Evolutionary conservation across 1,284 basidiomycete species (phyloP).

Genomic region (Cutaneotrichosporon spelunceum): DNA sequence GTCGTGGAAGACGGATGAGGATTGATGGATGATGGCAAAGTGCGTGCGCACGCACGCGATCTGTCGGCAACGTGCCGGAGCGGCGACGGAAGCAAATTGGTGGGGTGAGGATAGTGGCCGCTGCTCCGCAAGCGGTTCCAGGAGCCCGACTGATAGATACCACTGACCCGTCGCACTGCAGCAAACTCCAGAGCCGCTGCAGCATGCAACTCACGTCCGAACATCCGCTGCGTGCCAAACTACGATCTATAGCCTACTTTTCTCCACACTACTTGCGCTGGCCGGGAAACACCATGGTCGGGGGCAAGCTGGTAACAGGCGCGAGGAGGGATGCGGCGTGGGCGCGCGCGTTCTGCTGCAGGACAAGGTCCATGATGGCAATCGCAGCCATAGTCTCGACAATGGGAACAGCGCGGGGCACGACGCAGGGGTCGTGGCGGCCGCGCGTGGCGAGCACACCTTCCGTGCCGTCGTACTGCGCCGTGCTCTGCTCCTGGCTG

Average conservation of each 20-base stretch:
- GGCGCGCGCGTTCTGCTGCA: slow-evolving; percentile 78
- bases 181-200: too few species aligned
- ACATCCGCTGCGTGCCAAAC: neutral
- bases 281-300: slow-evolving; percentile 60
- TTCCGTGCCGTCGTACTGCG: slow-evolving; percentile 83
- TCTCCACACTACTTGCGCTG: slow-evolving; percentile 29
- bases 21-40: too few species aligned
- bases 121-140: neutral
- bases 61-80: neutral
- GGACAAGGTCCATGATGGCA: slow-evolving; percentile 87
- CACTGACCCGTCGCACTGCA: too few species aligned
- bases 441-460: slow-evolving; percentile 88
- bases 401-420: slow-evolving; percentile 93
- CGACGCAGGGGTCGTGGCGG: slow-evolving; percentile 95
- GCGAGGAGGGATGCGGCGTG: slow-evolving; percentile 66
- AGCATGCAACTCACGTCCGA: neutral
- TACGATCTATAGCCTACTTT: neutral
- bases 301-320: slow-evolving; percentile 75
- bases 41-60: neutral
- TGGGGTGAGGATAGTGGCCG: neutral
- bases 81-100: neutral
- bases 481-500: slow-evolving; percentile 84
- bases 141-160: too few species aligned
- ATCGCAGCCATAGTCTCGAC: slow-evolving; percentile 97
- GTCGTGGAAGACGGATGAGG: too few species aligned